Conservation (phyloP, 192 early-diverging fungal species). For the Podila epigama region DNA sequence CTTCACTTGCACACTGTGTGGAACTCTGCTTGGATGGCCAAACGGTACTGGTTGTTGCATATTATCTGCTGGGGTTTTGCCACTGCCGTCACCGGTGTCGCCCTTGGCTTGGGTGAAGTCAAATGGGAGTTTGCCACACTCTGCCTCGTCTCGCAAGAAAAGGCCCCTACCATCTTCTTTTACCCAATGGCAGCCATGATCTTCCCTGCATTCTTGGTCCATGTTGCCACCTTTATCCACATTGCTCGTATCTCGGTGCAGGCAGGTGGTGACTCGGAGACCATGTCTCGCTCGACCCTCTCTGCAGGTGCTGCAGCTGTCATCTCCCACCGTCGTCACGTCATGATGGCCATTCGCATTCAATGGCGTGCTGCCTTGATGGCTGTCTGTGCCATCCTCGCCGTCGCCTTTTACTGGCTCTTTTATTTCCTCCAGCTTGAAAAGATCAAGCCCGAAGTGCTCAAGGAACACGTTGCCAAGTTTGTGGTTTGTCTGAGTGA, state of each 20-base stretch:
- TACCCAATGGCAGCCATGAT: slow-evolving; percentile 61
- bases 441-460: slow-evolving; percentile 20
- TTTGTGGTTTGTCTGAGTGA: slow-evolving; percentile 52
- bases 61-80: slow-evolving; percentile 59
- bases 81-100: slow-evolving; percentile 35
- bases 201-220: slow-evolving; percentile 55
- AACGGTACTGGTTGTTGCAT: slow-evolving; percentile 49
- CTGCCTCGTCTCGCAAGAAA: slow-evolving; percentile 54
- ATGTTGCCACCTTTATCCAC: slow-evolving; percentile 58
- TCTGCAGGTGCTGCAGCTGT: slow-evolving; percentile 26
- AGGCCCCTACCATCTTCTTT: slow-evolving; percentile 54
- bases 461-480: slow-evolving; percentile 1
- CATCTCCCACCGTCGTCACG: slow-evolving; percentile 51
- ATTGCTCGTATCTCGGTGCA: slow-evolving; percentile 52
- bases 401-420: slow-evolving; percentile 63
- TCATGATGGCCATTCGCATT: slow-evolving; percentile 57
- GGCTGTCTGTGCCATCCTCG: slow-evolving; percentile 43
- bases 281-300: slow-evolving; percentile 36
- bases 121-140: slow-evolving; percentile 59
- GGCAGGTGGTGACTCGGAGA: slow-evolving; percentile 36
- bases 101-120: slow-evolving; percentile 49
- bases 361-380: slow-evolving; percentile 64
- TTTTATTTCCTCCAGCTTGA: slow-evolving; percentile 58
- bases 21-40: slow-evolving; percentile 58
- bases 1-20: slow-evolving; percentile 63